Evolutionary conservation across 768 basidiomycete genomes (phyloP).

Genomic region (Podaxis sp.): DNA sequence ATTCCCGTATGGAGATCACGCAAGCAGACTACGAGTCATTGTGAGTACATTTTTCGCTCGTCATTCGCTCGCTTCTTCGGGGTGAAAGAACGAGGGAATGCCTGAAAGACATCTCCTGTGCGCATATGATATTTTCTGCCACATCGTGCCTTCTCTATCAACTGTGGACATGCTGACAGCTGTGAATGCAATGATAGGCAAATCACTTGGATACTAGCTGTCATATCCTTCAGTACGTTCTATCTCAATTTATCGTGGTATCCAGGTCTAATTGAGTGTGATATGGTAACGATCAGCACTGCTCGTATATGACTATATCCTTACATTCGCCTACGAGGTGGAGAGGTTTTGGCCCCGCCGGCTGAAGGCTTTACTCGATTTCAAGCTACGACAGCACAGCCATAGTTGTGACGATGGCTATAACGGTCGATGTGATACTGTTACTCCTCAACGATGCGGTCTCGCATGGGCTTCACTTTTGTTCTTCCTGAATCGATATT

Average conservation of each 20-base stretch:
- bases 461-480: slow-evolving; percentile 31
- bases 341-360: slow-evolving; percentile 2
- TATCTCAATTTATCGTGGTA: background rate
- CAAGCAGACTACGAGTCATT: background rate
- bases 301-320: slow-evolving; percentile 4
- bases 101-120: no score
- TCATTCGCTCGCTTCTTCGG: background rate
- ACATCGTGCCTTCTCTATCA: background rate
- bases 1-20: background rate
- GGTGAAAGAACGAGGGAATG: background rate
- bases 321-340: slow-evolving; percentile 5
- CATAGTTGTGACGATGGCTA: background rate
- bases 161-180: background rate
- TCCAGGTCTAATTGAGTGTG: background rate
- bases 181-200: background rate
- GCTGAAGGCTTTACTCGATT: background rate
- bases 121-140: background rate
- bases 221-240: slow-evolving; percentile 1
- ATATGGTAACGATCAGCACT: background rate
- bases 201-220: background rate
- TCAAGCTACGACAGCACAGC: background rate
- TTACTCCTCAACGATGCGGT: background rate
- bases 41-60: background rate
- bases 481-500: slow-evolving; percentile 41
- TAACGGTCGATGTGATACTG: background rate